Evolutionary conservation across 768 basidiomycete genomes (phyloP).

Genomic region (Pulveroboletus sp.): DNA sequence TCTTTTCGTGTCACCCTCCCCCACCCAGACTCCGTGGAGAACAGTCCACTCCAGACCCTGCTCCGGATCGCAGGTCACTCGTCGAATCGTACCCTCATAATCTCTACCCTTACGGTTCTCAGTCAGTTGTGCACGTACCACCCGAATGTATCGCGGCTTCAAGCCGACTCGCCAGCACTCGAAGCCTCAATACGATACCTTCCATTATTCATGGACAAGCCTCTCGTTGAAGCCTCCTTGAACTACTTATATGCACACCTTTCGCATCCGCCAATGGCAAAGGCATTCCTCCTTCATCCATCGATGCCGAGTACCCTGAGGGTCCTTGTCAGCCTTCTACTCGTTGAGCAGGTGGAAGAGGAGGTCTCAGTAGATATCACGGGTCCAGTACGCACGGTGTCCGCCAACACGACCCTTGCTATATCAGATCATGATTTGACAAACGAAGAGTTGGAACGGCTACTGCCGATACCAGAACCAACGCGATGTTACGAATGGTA

Average conservation of each 20-base stretch:
- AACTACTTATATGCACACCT: slow-evolving; percentile 75
- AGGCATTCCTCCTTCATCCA: slow-evolving; percentile 67
- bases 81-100: slow-evolving; percentile 70
- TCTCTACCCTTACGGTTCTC: slow-evolving; percentile 57
- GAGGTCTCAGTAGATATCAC: slow-evolving; percentile 60
- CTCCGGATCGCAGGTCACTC: slow-evolving; percentile 51
- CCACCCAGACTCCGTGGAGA: slow-evolving; percentile 31
- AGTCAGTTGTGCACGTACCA: slow-evolving; percentile 59
- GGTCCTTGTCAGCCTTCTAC: slow-evolving; percentile 59
- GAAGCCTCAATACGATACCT: slow-evolving; percentile 64
- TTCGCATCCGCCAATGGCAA: slow-evolving; percentile 68
- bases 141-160: slow-evolving; percentile 50
- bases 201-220: slow-evolving; percentile 65
- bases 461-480: slow-evolving; percentile 63
- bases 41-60: slow-evolving; percentile 55
- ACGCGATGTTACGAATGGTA: slow-evolving; percentile 82
- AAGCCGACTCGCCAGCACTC: slow-evolving; percentile 54
- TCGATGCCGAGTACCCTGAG: slow-evolving; percentile 67
- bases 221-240: slow-evolving; percentile 63
- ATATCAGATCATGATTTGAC: slow-evolving; percentile 63
- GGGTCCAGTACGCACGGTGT: slow-evolving; percentile 52
- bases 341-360: slow-evolving; percentile 71
- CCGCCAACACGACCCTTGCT: slow-evolving; percentile 43
- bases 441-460: slow-evolving; percentile 58
- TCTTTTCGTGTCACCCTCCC: slow-evolving; percentile 41